Base-by-base conservation (phyloP, 2,329 filamentous ascomycete genomes). In the Fusarium palustre region DNA sequence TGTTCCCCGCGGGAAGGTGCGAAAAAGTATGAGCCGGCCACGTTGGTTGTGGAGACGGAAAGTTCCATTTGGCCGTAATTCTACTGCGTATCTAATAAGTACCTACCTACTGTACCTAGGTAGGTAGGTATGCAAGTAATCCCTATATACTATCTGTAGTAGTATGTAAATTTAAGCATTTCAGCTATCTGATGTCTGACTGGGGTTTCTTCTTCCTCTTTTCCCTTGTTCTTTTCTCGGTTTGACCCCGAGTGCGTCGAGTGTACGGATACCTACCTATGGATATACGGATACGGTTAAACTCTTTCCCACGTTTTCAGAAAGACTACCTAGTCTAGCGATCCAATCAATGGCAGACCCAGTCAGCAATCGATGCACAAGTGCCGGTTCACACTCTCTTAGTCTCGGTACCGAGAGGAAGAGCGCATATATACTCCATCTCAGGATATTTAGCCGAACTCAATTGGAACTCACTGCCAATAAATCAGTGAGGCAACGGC, bases 1-100 rank as follows among this genome's bases (percentile, higher is more conserved):
- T 30, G 42, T 16, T n/a, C 25, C 54, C 61, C 59, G n/a, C 22
- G 46, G 45, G 46, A 64, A 22, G 59, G 59, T 41, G 25, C 18
- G 16, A 25, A 45, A 45, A 45, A 20, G 11, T 30, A 12, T 30
- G 20, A 18, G 31, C 46, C 11, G 18, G 20, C 46, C 46, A 48
- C 20, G 30, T 49, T 49, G 16, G 22, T 28, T 50, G 47, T 52
- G 48, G 48, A 15, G 34, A 46, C 28, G 43, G 28, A 31, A 31
- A 15, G n/a, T 46, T 46, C 42, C 25, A 25, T 46, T 31, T 20
- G 5, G 28, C n/a, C 12, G 20, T 28, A 33, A 15, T 46, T 31
- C 12, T 15, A 31, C 12, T 45, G 3, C 24, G 18, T 18, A 16
- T 15, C 11, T 18, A 18, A 15, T 7, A 25, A 25, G 4, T 25